These are phyloP conservation scores for Zygoascus bituminiphila DNA, from an alignment of 805 yeast species.

Conservation along the genomic window DNA sequence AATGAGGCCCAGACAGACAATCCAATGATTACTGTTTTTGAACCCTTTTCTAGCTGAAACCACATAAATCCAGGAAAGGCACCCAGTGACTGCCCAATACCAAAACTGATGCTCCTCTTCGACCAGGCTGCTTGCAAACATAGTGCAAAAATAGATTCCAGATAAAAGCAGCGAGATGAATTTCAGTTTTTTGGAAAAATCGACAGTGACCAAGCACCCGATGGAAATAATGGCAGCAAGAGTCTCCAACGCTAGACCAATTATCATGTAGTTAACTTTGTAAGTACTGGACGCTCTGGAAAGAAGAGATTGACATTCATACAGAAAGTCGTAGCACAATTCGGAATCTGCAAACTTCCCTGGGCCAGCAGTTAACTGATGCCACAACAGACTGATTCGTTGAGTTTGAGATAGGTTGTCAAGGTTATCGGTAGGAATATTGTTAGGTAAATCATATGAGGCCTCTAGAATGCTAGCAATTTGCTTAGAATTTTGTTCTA, in stretches of 20 bases:
- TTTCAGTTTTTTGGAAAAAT: conserved; percentile 10
- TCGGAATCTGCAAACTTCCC: conserved; percentile 8
- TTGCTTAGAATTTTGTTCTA: conserved; percentile 35
- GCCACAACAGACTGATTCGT: conserved; percentile 1
- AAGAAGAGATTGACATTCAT: conserved; percentile 29
- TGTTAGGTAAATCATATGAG: conserved; percentile 12
- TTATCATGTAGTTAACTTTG: conserved; percentile 41
- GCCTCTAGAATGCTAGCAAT: conserved; percentile 20
- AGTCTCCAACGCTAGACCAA: conserved; percentile 32
- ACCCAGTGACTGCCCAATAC: conserved; percentile 65
- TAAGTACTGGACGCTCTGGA: conserved; percentile 57
- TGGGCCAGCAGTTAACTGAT: not conserved
- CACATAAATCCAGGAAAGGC: conserved; percentile 21
- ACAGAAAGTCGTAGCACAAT: conserved; percentile 33
- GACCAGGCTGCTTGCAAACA: conserved; percentile 81
- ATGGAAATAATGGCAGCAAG: conserved; percentile 26
- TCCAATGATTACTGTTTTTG: conserved; percentile 18
- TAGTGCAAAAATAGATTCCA: conserved; percentile 41
- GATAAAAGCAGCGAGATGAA: conserved; percentile 23
- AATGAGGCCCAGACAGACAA: conserved; percentile 29
- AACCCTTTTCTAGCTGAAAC: conserved; percentile 16
- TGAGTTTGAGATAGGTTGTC: not conserved
- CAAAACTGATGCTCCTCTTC: conserved; percentile 96
- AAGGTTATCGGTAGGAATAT: not conserved
- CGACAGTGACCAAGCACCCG: conserved; percentile 18